Evolutionary conservation across 306 rosid species (phyloP).

Genomic region (Boehmeria nivea): DNA sequence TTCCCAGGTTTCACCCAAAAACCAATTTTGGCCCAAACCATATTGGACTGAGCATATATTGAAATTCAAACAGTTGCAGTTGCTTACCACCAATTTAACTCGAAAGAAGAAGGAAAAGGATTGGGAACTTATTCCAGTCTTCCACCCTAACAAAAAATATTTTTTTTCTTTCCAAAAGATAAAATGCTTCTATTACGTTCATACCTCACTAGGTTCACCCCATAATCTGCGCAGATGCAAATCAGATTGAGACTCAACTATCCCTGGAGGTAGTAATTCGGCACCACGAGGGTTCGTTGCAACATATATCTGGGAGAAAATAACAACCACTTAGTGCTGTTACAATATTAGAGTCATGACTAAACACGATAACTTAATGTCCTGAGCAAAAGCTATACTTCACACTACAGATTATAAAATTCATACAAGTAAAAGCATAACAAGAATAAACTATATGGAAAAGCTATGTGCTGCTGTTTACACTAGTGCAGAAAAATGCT

Average conservation of each 20-base stretch:
- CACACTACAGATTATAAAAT: background rate
- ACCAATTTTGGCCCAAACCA: background rate
- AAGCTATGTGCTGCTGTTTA: too few species aligned
- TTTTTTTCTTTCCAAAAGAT: too few species aligned
- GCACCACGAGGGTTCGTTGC: constrained; percentile 94
- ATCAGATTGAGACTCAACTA: constrained; percentile 80
- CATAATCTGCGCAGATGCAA: constrained; percentile 77
- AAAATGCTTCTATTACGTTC: constrained; percentile 1
- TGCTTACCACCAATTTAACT: too few species aligned
- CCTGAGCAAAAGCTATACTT: background rate
- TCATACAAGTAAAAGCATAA: too few species aligned
- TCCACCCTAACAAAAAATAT: too few species aligned
- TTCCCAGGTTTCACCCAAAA: background rate
- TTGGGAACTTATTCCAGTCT: too few species aligned
- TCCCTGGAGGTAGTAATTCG: constrained; percentile 82
- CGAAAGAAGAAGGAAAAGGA: too few species aligned
- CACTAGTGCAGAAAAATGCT: too few species aligned
- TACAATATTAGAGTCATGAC: background rate
- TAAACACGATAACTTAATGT: constrained; percentile 1
- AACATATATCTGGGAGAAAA: constrained; percentile 53
- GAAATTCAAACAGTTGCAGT: too few species aligned
- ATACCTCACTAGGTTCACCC: constrained; percentile 97
- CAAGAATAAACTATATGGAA: too few species aligned
- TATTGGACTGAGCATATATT: too few species aligned
- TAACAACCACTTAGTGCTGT: constrained; percentile 8